These are phyloP conservation scores for Phaseolus lunatus DNA, from an alignment of 306 rosid species.

Conservation along the genomic window DNA sequence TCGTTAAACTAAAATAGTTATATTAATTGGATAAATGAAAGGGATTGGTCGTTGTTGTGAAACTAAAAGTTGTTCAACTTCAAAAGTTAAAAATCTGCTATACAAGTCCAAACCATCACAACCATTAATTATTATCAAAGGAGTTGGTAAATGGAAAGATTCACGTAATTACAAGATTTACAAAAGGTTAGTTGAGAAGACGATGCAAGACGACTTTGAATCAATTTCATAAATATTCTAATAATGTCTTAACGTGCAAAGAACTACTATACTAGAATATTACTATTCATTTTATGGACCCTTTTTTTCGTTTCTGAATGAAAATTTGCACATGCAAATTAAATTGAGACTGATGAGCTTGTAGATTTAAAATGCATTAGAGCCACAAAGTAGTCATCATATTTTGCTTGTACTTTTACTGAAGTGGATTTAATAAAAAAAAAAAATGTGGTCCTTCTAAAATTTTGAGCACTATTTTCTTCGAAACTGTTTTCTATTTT, in stretches of 20 bases:
- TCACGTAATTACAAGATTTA: slow-evolving; percentile 28
- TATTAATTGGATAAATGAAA: slow-evolving; percentile 28
- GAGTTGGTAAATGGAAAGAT: slow-evolving; percentile 52
- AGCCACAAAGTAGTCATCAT: too few relatives aligned
- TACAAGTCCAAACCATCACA: slow-evolving; percentile 33
- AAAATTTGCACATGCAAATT: background rate
- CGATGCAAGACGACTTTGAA: slow-evolving; percentile 38
- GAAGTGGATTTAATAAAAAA: too few relatives aligned
- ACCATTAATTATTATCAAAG: slow-evolving; percentile 34
- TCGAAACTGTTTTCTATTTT: too few relatives aligned
- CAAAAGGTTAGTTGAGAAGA: slow-evolving; percentile 51
- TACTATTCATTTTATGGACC: background rate
- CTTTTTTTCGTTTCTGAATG: background rate
- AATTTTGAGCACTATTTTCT: too few relatives aligned
- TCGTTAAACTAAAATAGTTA: slow-evolving; percentile 37
- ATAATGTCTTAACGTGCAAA: slow-evolving; percentile 12
- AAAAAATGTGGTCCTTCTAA: too few relatives aligned
- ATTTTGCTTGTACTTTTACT: too few relatives aligned
- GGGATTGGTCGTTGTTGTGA: slow-evolving; percentile 45
- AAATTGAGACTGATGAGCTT: background rate
- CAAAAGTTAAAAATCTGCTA: slow-evolving; percentile 13
- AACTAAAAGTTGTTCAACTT: slow-evolving; percentile 49
- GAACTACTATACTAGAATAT: background rate
- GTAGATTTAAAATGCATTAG: too few relatives aligned
- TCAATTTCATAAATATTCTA: slow-evolving; percentile 21